phyloP scores from a whole-genome alignment of 2,329 filamentous ascomycete species.

The Colletotrichum sp. region DNA sequence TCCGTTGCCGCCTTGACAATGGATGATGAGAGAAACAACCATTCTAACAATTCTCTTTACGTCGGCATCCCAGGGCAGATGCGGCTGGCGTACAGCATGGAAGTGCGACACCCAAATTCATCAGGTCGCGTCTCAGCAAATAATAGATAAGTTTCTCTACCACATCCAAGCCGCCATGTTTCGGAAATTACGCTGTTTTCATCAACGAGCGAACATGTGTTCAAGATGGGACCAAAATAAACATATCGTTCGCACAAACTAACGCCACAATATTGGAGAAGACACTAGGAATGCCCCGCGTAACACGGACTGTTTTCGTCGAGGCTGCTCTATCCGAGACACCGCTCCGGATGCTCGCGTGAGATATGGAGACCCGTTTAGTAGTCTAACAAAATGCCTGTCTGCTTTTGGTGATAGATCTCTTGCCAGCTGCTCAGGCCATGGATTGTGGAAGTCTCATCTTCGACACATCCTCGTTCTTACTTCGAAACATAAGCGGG shows the following conservation, averaged over 20 bases:
- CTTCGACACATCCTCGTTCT: background rate
- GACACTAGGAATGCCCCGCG: background rate
- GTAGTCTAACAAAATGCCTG: background rate
- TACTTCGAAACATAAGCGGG: background rate
- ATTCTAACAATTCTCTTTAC: background rate
- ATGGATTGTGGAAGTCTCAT: background rate
- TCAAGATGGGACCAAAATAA: background rate
- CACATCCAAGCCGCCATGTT: background rate
- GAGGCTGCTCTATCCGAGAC: background rate
- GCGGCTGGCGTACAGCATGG: background rate
- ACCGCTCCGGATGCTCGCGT: background rate
- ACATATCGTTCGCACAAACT: background rate
- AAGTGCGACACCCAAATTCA: background rate
- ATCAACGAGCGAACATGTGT: background rate
- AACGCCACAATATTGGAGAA: background rate
- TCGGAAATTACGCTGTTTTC: background rate
- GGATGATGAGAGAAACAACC: background rate
- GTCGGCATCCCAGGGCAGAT: accelerated
- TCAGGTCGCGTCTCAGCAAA: background rate
- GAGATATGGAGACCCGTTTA: background rate
- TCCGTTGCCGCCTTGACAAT: background rate
- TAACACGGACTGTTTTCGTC: background rate
- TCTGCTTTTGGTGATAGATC: background rate
- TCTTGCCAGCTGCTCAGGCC: background rate
- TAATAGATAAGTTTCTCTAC: background rate